Evolutionary conservation across 805 yeast species (phyloP), one percentile per base, ranked within the genome.

Genomic region (Clavispora phyllophila): DNA sequence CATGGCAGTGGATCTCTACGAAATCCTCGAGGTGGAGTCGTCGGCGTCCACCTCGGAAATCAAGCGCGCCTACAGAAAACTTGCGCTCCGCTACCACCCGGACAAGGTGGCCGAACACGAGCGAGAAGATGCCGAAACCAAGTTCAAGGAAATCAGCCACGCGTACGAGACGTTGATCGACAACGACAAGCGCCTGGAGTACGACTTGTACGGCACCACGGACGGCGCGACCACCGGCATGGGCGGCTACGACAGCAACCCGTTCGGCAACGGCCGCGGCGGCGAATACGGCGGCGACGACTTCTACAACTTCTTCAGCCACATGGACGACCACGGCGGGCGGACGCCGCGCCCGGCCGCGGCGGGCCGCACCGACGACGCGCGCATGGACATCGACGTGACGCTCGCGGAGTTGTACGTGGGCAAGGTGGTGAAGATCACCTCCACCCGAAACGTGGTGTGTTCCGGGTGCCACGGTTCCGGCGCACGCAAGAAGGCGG

Each of bases 111-210:
- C 78, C 0, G 87, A 80, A 50, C 79, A 76, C 9, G 79, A 79
- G 18, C 70, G 93, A 45, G 82, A 72, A 13, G 77, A 69, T 15
- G 85, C 95, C 3, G 97, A 88, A 62, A 68, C 75, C 47, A 77
- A 74, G 57, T 91, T 91, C 65, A 91, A 91, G 61, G 90, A 84
- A 53, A 78, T 91, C 44, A 76, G 83, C 15, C 84, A 83, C 47
- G 98, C 98, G 0, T 91, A 91, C 60, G 96, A 88, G 57, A 68
- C 84, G 3, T 65, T 91, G 45, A 78, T 79, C 23, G 95, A 90
- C 59, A 95, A 81, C 26, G 72, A 63, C 9, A 75, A 70, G 52
- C 64, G 89, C 45, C 63, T 63, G 29, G 72, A 77, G 36, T 84
- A 83, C 56, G 90, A 84, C 56, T 51, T 63, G 15, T 78, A 74